Evolutionary conservation across 2,329 filamentous ascomycete genomes (phyloP).

Genomic region (Fusarium sp.): DNA sequence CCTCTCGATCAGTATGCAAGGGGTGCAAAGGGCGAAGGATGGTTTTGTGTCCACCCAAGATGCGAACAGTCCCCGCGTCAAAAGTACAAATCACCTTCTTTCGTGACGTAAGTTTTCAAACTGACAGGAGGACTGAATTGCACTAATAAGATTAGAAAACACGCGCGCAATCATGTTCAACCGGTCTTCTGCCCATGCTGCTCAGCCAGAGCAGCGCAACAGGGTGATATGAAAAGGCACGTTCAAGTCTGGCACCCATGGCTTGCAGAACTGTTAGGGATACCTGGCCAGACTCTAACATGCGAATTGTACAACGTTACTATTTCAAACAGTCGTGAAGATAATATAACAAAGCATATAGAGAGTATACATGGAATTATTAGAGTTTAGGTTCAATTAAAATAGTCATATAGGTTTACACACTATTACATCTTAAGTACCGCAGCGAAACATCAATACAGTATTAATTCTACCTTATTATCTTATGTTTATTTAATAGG

Average conservation of each 20-base stretch:
- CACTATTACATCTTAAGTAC: too few relatives aligned
- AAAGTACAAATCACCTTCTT: not conserved
- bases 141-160: not conserved
- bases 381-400: too few relatives aligned
- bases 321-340: not conserved
- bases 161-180: not conserved
- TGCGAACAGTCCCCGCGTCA: not conserved
- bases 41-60: not conserved
- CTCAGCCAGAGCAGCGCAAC: not conserved
- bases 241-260: not conserved
- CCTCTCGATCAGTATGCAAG: not conserved
- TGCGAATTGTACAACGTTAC: not conserved
- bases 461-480: too few relatives aligned
- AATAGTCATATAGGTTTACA: too few relatives aligned
- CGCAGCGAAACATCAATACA: too few relatives aligned
- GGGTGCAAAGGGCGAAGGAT: not conserved
- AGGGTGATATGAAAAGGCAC: not conserved
- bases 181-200: conserved; percentile 1
- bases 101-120: not conserved
- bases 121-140: too few relatives aligned
- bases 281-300: not conserved
- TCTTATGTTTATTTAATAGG: too few relatives aligned
- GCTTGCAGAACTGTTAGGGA: not conserved
- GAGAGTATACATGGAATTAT: not conserved
- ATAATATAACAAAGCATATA: conserved; percentile 1